Conservation (phyloP, 2,329 filamentous ascomycete genomes). For the Calonectria naviculata region DNA sequence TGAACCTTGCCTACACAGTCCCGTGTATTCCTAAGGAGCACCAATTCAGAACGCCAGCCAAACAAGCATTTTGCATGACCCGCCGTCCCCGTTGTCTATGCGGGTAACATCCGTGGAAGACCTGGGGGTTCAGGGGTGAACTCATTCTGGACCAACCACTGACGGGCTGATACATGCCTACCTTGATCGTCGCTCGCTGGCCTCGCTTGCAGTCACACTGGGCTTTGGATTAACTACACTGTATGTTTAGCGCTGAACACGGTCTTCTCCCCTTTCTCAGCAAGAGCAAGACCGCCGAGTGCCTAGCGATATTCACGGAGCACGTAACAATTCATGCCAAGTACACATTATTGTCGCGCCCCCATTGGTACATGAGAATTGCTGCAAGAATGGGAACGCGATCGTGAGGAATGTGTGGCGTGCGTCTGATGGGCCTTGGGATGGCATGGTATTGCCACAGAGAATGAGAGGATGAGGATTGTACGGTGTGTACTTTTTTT, state of each 20-base stretch:
- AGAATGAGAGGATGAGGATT: not conserved
- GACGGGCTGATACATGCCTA: not conserved
- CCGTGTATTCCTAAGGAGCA: not conserved
- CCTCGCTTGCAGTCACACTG: not conserved
- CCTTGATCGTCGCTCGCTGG: not conserved
- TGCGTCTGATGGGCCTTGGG: not conserved
- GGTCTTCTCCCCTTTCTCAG: not conserved
- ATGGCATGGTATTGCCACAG: not conserved
- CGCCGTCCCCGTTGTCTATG: constrained; percentile 31
- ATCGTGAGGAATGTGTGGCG: constrained; percentile 19
- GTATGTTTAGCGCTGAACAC: not conserved
- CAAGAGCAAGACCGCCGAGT: too few species aligned
- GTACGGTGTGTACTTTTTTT: not conserved
- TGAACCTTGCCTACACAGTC: constrained; percentile 2
- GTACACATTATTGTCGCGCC: not conserved
- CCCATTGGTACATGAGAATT: not conserved
- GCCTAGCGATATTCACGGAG: too few species aligned
- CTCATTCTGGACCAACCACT: not conserved
- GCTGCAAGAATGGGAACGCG: constrained; percentile 11
- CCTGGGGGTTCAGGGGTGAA: constrained; percentile 9
- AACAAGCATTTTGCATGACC: constrained; percentile 42
- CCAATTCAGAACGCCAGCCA: constrained; percentile 26
- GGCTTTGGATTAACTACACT: not conserved
- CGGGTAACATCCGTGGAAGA: constrained; percentile 29
- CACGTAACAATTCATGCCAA: not conserved